phyloP scores from a whole-genome alignment of 2,329 filamentous ascomycete genomes.

The Pseudomassariella vexata region DNA sequence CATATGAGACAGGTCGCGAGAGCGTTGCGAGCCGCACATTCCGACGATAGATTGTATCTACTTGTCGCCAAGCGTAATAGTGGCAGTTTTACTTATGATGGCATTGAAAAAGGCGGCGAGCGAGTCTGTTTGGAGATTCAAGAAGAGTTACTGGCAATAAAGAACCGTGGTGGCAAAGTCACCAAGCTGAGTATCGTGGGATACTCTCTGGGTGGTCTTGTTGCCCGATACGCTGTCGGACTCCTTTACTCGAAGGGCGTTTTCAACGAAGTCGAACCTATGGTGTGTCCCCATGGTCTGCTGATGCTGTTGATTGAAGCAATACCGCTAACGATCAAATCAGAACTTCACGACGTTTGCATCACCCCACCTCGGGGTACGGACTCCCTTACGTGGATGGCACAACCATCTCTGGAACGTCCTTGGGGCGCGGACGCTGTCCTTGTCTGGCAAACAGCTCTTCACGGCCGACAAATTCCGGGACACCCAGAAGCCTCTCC shows the following conservation, averaged over 20 bases:
- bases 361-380: conserved; percentile 73
- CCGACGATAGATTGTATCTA: conserved; percentile 61
- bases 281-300: conserved; percentile 48
- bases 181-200: conserved; percentile 81
- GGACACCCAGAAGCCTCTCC: conserved; percentile 71
- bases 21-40: conserved; percentile 53
- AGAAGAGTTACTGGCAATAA: conserved; percentile 52
- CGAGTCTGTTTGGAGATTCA: conserved; percentile 63
- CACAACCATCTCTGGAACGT: conserved; percentile 71
- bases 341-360: conserved; percentile 93
- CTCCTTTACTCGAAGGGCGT: conserved; percentile 75
- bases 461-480: conserved; percentile 85
- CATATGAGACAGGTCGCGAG: conserved; percentile 67
- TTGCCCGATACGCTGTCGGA: conserved; percentile 81
- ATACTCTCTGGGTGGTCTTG: conserved; percentile 83
- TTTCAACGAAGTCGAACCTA: conserved; percentile 72
- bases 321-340: conserved; percentile 8
- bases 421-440: conserved; percentile 75
- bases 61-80: conserved; percentile 68
- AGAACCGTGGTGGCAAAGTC: conserved; percentile 61
- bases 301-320: neutral
- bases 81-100: conserved; percentile 67
- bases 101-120: conserved; percentile 63
- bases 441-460: conserved; percentile 77
- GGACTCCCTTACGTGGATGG: conserved; percentile 62